Conservation (phyloP, 176 grass and related monocot genomes). For the Zoysia japonica region DNA sequence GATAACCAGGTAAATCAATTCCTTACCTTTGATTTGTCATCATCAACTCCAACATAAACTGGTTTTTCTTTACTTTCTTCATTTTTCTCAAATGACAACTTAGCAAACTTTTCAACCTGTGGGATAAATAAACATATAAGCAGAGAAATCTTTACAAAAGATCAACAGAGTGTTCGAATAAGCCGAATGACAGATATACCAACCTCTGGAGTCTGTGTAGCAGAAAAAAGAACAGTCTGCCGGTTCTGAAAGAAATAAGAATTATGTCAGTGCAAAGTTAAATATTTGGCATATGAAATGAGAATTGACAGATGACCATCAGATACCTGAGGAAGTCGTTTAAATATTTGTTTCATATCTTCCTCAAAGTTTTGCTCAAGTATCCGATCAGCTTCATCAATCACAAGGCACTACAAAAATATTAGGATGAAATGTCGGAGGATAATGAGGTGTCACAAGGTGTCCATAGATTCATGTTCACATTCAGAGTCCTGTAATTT, state of each 20-base stretch:
- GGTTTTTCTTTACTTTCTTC: constrained; percentile 79
- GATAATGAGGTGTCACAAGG: background rate
- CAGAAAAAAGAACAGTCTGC: constrained; percentile 98
- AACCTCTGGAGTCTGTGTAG: constrained; percentile 87
- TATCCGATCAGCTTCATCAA: constrained; percentile 97
- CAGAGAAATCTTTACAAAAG: constrained; percentile 5
- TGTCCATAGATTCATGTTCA: background rate
- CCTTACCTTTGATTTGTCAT: constrained; percentile 73
- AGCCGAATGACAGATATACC: constrained; percentile 29
- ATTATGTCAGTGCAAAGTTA: constrained; percentile 10
- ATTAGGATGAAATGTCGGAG: constrained; percentile 20
- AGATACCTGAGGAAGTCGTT: constrained; percentile 76
- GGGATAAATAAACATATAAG: constrained; percentile 19
- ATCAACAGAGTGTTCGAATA: background rate
- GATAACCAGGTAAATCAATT: constrained; percentile 15
- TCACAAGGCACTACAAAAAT: constrained; percentile 80
- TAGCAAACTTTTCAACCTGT: constrained; percentile 92
- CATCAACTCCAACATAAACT: constrained; percentile 87
- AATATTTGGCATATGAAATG: constrained; percentile 21
- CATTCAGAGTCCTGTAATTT: background rate
- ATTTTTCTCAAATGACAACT: constrained; percentile 89
- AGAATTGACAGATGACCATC: background rate
- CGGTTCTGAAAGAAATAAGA: constrained; percentile 60
- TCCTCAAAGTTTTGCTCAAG: constrained; percentile 96
- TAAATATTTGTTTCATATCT: constrained; percentile 99